Conservation (phyloP, 257 asterid genomes). For the Coffea eugenioides region DNA sequence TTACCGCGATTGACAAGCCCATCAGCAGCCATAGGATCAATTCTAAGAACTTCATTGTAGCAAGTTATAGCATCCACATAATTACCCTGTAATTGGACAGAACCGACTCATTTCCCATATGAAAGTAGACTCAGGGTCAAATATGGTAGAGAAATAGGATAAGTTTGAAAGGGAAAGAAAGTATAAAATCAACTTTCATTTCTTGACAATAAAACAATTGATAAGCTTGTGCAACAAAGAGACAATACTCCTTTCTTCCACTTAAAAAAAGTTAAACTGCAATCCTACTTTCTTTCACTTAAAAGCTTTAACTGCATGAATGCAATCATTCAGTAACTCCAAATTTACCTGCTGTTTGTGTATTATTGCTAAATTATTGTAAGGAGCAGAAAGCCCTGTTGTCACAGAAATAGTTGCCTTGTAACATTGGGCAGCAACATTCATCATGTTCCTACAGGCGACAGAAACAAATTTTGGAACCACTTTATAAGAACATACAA, state of each 20-base stretch:
- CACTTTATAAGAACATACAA: slow-evolving; percentile 6
- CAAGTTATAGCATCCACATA: slow-evolving; percentile 95
- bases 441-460: slow-evolving; percentile 80
- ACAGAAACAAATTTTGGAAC: slow-evolving; percentile 12
- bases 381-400: slow-evolving; percentile 95
- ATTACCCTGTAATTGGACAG: slow-evolving; percentile 64
- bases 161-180: not conserved
- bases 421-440: slow-evolving; percentile 94
- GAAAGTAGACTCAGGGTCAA: slow-evolving; percentile 6
- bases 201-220: not conserved
- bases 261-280: not conserved
- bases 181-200: not conserved
- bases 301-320: slow-evolving; percentile 3
- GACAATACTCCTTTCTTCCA: not conserved
- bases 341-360: slow-evolving; percentile 84
- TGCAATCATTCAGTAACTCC: not conserved
- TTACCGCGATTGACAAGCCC: slow-evolving; percentile 99
- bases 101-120: slow-evolving; percentile 5
- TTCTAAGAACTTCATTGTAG: slow-evolving; percentile 91
- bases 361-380: slow-evolving; percentile 86
- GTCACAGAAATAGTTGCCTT: slow-evolving; percentile 90
- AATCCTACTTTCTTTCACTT: not conserved
- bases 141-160: not conserved
- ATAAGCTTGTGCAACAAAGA: not conserved
- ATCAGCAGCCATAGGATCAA: slow-evolving; percentile 96